phyloP scores from a whole-genome alignment of 352 stramenopile species.

The Phytophthora capsici region DNA sequence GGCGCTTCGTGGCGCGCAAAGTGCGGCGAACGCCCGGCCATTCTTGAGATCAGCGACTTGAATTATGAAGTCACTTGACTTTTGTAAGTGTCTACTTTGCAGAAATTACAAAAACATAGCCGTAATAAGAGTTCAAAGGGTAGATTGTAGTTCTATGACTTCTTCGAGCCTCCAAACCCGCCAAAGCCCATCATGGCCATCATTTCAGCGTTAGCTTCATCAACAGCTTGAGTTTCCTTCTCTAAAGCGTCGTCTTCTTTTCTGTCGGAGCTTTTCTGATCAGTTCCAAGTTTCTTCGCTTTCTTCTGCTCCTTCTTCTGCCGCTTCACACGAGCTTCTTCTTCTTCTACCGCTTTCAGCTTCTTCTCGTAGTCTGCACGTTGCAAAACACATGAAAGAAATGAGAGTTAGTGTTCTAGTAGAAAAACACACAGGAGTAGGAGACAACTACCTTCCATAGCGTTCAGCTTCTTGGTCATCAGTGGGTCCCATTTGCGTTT shows the following conservation, averaged over 20 bases:
- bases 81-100: neutral
- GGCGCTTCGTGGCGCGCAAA: slow-evolving; percentile 12
- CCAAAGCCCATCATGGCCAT: slow-evolving; percentile 94
- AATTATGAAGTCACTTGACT: neutral
- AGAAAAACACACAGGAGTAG: too few relatives aligned
- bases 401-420: neutral
- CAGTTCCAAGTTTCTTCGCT: slow-evolving; percentile 50
- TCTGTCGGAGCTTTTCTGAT: slow-evolving; percentile 5
- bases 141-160: slow-evolving; percentile 33
- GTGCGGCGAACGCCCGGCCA: slow-evolving; percentile 20
- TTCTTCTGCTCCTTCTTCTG: slow-evolving; percentile 84
- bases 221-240: slow-evolving; percentile 22
- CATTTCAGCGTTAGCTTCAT: slow-evolving; percentile 77
- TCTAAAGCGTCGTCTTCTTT: slow-evolving; percentile 4
- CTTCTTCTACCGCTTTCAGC: slow-evolving; percentile 68
- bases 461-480: slow-evolving; percentile 82
- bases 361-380: slow-evolving; percentile 87
- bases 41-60: slow-evolving; percentile 8
- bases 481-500: slow-evolving; percentile 88
- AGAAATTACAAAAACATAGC: slow-evolving; percentile 9
- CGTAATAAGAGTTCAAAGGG: slow-evolving; percentile 3
- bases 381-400: neutral
- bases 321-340: slow-evolving; percentile 71
- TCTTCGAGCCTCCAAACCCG: slow-evolving; percentile 86
- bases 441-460: slow-evolving; percentile 62